Evolutionary conservation across 1,284 basidiomycete genomes (phyloP).

Genomic region (Exobasidium cylindrosporum): DNA sequence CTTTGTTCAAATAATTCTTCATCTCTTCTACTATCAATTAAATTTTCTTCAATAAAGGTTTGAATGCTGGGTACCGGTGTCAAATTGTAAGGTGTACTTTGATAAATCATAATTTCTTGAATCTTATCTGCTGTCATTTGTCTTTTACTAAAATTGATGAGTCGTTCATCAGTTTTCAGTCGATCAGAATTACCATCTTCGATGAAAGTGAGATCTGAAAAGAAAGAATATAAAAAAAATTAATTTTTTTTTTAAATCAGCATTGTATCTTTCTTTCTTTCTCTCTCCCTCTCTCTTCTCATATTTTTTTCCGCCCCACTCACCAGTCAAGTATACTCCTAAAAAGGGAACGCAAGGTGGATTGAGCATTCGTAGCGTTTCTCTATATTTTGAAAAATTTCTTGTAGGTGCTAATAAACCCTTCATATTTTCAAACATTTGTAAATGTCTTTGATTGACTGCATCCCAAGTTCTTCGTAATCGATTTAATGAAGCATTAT

Average conservation of each 20-base stretch:
- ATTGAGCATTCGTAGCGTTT: slow-evolving; percentile 75
- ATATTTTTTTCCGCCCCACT: no score
- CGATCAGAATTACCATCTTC: slow-evolving; percentile 96
- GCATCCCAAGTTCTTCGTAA: slow-evolving; percentile 94
- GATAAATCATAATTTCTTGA: slow-evolving; percentile 92
- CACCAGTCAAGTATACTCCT: slow-evolving; percentile 80
- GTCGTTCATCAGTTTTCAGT: slow-evolving; percentile 60
- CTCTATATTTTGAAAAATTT: slow-evolving; percentile 90
- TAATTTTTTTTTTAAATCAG: no score
- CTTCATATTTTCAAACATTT: slow-evolving; percentile 66
- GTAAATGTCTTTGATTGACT: slow-evolving; percentile 64
- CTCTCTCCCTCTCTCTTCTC: no score
- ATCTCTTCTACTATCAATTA: slow-evolving; percentile 57
- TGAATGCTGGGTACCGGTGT: slow-evolving; percentile 68
- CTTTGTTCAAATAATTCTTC: slow-evolving; percentile 69
- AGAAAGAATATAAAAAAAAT: no score
- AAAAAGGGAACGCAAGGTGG: slow-evolving; percentile 98
- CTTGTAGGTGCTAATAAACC: slow-evolving; percentile 80
- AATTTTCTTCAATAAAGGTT: slow-evolving; percentile 72
- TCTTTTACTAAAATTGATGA: slow-evolving; percentile 95
- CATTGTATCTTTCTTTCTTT: no score
- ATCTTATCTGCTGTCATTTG: slow-evolving; percentile 91
- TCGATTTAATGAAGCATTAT: slow-evolving; percentile 87
- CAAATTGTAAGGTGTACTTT: slow-evolving; percentile 77
- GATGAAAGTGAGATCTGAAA: slow-evolving; percentile 93